Base-by-base conservation (phyloP, 331 rosid species). In the Rhamnella rubrinervis region DNA sequence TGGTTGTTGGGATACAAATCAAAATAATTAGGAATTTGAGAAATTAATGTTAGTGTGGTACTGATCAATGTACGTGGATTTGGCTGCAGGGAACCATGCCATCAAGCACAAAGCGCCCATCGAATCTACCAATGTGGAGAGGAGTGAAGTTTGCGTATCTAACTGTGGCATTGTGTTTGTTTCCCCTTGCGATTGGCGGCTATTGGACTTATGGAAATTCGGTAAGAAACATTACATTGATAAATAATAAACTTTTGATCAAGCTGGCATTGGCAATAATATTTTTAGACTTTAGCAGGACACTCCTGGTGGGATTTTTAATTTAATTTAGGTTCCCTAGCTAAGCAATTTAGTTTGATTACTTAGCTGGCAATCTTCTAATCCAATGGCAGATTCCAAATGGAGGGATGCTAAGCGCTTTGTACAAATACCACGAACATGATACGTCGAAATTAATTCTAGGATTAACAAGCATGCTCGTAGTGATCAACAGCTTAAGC, bases 41-140 rank as follows among this genome's bases (percentile, higher is more conserved):
- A 44, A 44, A 44, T 23, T 23, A 23, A 23, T 44, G 11, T 44
- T 44, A 14, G 4, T 55, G 38, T 11, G 4, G 7, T n/a, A 47
- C 8, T 47, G 19, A 16, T 58, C 6, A 18, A 40, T 6, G 21
- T 55, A 5, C 12, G 15, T n/a, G 51, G 15, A 4, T 50, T 39
- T 0, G 21, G 56, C 11, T 57, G 53, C 53, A 90, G 95, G 90
- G 97, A 20, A 90, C 92, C 50, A 81, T 90, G 79, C 87, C 87
- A 62, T 88, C 90, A 3, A 89, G 74, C 80, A 52, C 53, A 0
- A 65, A 79, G 71, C 47, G 72, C 23, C 92, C 92, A 8, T 86
- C 97, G 14, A 78, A 88, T 7, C 31, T 81, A 65, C 83, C 87
- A 13, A 90, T 88, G 95, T 90, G 97, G 97, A 83, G 70, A 61